Base-by-base conservation (phyloP, 495 filamentous ascomycete species). In the Tirmania nivea region DNA sequence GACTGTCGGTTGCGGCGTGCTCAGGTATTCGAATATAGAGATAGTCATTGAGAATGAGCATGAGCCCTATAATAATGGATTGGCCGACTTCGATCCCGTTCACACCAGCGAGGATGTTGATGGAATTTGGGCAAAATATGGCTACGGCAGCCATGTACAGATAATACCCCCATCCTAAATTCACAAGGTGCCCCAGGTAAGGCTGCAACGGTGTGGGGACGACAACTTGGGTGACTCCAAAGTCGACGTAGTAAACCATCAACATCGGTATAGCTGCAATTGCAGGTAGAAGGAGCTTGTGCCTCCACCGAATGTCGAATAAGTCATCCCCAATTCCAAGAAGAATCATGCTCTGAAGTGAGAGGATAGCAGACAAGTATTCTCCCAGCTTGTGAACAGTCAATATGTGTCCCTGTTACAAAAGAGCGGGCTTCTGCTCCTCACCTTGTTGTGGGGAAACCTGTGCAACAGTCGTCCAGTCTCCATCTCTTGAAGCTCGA, bases 271-370 rank as follows among this genome's bases (percentile, higher is more conserved):
- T 86, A 31, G 87, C 77, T 36, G 87, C 86, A 61, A 99, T 85
- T 14, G 84, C 92, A 5, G 90, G 90, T 57, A 99, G 94, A 68
- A 96, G 78, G 63, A 96, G 78, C 68, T 99, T 99, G 71, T 99
- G 92, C 51, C 90, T 80, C 90, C 90, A 99, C 60, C 92, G 79
- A 60, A 99, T 92, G 67, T 99, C 90, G 68, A 99, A 93, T 12
- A 95, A 75, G 66, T 99, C 90, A 67, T 99, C 90, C 20, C 84
- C 84, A 54, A 96, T 81, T 35, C 90, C 90, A 42, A 99, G 83
- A 42, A 95, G 79, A 34, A 84, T 78, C 53, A 94, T 81, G 25
- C 77, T 81, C 69, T 94, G 86, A 34, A 99, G 75, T 7, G 87
- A 92, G 54, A 95, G 77, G 54, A 95, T 78, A 37, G 87, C 89